phyloP scores from a whole-genome alignment of 768 basidiomycete genomes.

The Auricularia sp. region DNA sequence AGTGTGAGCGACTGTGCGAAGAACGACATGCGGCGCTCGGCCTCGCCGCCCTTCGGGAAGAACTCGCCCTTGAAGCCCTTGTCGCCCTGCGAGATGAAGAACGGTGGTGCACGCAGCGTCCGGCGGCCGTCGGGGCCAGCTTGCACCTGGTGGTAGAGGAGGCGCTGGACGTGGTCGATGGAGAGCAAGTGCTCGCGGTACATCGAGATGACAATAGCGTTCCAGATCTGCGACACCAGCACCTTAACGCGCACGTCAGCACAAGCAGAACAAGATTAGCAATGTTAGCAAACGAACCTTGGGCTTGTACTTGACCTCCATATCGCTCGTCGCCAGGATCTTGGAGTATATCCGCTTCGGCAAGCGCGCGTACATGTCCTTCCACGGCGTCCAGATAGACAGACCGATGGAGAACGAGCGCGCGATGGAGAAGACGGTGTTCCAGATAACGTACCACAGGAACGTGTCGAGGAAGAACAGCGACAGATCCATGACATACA shows the following conservation, averaged over 20 bases:
- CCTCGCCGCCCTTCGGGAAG: constrained; percentile 91
- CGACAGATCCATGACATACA: constrained; percentile 97
- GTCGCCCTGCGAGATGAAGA: constrained; percentile 95
- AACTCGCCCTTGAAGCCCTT: constrained; percentile 79
- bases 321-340: constrained; percentile 83
- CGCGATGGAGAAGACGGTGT: constrained; percentile 84
- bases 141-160: constrained; percentile 96
- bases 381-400: constrained; percentile 99
- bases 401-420: constrained; percentile 85
- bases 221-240: constrained; percentile 98
- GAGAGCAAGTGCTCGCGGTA: constrained; percentile 98
- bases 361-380: constrained; percentile 89
- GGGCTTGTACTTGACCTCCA: constrained; percentile 99
- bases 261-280: background rate
- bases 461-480: constrained; percentile 99
- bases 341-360: constrained; percentile 98
- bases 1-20: constrained; percentile 97
- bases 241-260: constrained; percentile 40
- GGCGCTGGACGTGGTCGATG: constrained; percentile 96
- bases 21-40: constrained; percentile 96
- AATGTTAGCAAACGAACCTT: constrained; percentile 50
- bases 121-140: constrained; percentile 74
- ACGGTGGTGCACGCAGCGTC: constrained; percentile 87
- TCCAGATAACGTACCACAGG: constrained; percentile 99
- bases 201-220: constrained; percentile 99